These are phyloP conservation scores for Yamadazyma membranifaciens DNA, from an alignment of 1,139 yeast species.

Conservation along the genomic window DNA sequence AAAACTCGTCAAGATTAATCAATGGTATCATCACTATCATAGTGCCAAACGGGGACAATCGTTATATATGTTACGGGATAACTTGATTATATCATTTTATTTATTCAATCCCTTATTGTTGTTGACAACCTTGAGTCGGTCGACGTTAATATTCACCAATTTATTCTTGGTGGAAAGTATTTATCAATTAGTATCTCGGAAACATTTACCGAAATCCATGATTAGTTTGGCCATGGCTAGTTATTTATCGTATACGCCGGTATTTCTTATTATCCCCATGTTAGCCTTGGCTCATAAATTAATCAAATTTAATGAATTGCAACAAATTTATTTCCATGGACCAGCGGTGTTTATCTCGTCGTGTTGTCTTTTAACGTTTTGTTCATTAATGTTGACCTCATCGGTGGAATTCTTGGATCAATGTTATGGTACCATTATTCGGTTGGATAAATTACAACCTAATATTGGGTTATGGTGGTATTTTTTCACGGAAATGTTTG, in stretches of 20 bases:
- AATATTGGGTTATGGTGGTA: conserved; percentile 99
- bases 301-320: conserved; percentile 9
- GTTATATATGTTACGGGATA: conserved; percentile 30
- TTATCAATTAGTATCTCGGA: conserved; percentile 40
- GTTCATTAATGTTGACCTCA: conserved; percentile 32
- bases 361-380: conserved; percentile 32
- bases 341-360: conserved; percentile 25
- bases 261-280: conserved; percentile 58
- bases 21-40: conserved; percentile 37
- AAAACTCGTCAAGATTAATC: conserved; percentile 39
- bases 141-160: conserved; percentile 63
- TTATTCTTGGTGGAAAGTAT: conserved; percentile 53
- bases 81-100: conserved; percentile 59
- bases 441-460: conserved; percentile 70
- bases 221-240: conserved; percentile 60
- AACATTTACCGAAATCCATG: conserved; percentile 45
- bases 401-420: conserved; percentile 51
- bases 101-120: conserved; percentile 78
- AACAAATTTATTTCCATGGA: conserved; percentile 24
- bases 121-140: conserved; percentile 65
- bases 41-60: conserved; percentile 17
- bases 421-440: conserved; percentile 61
- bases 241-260: conserved; percentile 62
- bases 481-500: conserved; percentile 92
- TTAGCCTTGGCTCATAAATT: conserved; percentile 33